These are phyloP conservation scores for Mycena maculata DNA, from an alignment of 768 basidiomycete species.

Conservation along the genomic window DNA sequence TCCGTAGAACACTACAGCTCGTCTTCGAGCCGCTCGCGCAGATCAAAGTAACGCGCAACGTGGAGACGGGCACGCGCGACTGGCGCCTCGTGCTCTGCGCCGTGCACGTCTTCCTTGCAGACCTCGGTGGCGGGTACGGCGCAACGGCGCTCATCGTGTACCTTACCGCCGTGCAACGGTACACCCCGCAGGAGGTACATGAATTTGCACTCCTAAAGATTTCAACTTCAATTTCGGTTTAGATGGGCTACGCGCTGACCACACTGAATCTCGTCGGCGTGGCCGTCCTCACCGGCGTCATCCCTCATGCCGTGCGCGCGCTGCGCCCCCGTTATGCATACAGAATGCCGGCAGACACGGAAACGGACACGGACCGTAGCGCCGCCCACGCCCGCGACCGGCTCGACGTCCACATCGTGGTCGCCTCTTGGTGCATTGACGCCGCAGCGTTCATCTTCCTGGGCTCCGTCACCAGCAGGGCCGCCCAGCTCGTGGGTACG, in stretches of 20 bases:
- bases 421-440: conserved; percentile 16
- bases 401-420: conserved; percentile 19
- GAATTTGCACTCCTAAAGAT: neutral
- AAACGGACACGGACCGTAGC: neutral
- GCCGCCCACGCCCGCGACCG: too few species aligned
- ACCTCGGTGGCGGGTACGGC: conserved; percentile 16
- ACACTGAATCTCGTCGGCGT: conserved; percentile 17
- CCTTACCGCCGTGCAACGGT: conserved; percentile 19
- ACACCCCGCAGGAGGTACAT: conserved; percentile 26
- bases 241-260: conserved; percentile 22
- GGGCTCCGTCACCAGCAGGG: conserved; percentile 9
- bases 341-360: neutral
- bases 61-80: conserved; percentile 6
- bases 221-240: neutral
- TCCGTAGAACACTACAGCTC: neutral
- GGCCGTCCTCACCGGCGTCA: neutral
- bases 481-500: conserved; percentile 15
- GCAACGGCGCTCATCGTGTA: conserved; percentile 21
- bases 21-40: conserved; percentile 13
- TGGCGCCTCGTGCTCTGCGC: conserved; percentile 26
- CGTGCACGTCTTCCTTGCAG: conserved; percentile 19
- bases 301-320: conserved; percentile 2
- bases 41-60: neutral
- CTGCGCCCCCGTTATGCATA: conserved; percentile 2
- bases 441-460: conserved; percentile 13